Evolutionary conservation across 2,329 filamentous ascomycete species (phyloP).

Genomic region (Calycina marina): DNA sequence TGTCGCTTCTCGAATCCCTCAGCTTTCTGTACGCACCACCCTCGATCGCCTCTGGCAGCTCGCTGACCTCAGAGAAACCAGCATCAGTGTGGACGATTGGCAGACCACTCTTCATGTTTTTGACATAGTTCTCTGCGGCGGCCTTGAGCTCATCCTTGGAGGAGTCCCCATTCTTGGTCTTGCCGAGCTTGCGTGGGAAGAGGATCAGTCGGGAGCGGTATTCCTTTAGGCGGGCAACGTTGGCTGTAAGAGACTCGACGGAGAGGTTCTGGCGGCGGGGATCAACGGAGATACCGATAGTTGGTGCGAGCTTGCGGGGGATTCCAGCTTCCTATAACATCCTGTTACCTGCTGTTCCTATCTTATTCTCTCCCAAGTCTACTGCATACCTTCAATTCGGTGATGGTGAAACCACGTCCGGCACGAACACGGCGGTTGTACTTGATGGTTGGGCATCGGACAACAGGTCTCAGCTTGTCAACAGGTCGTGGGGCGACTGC

Average conservation of each 20-base stretch:
- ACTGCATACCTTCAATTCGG: conserved; percentile 83
- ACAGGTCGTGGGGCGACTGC: conserved; percentile 90
- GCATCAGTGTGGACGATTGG: conserved; percentile 57
- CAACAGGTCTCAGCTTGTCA: conserved; percentile 90
- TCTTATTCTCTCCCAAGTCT: conserved; percentile 2
- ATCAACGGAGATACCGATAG: conserved; percentile 96
- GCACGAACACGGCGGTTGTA: conserved; percentile 97
- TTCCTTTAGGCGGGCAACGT: conserved; percentile 94
- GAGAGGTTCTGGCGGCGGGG: conserved; percentile 92
- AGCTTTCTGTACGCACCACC: conserved; percentile 79
- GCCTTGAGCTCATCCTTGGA: conserved; percentile 61
- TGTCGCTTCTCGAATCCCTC: conserved; percentile 70
- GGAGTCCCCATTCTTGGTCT: conserved; percentile 85
- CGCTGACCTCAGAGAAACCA: conserved; percentile 62
- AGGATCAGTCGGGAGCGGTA: conserved; percentile 95
- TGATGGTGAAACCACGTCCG: conserved; percentile 93
- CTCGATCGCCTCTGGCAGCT: conserved; percentile 61
- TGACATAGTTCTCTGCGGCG: conserved; percentile 40
- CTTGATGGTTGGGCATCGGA: conserved; percentile 95
- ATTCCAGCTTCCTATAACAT: conserved; percentile 96
- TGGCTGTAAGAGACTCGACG: conserved; percentile 85
- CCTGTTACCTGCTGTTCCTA: conserved; percentile 15
- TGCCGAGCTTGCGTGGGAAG: conserved; percentile 89
- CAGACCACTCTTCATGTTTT: conserved; percentile 44
- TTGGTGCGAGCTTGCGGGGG: conserved; percentile 82